Conservation (phyloP, 2,329 filamentous ascomycete species). For the Fusarium dimerum region DNA sequence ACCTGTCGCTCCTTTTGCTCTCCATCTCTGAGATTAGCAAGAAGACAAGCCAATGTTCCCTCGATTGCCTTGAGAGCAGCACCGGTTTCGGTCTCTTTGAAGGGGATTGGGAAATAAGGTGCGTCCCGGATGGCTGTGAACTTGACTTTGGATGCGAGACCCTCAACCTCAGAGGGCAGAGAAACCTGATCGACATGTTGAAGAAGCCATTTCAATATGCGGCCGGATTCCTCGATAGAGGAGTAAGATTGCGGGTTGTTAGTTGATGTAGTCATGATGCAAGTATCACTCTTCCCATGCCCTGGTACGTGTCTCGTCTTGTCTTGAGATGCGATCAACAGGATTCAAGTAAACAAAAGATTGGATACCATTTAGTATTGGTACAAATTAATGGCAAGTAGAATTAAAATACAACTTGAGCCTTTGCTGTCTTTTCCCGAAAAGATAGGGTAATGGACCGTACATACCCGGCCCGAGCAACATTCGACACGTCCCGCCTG, state of each 20-base stretch:
- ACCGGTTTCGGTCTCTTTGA: conserved; percentile 47
- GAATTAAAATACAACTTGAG: too few species aligned
- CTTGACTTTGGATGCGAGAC: conserved; percentile 26
- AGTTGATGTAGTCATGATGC: neutral
- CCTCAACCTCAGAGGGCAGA: conserved; percentile 31
- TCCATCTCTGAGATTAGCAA: conserved; percentile 31
- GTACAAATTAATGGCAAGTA: neutral
- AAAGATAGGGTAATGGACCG: neutral
- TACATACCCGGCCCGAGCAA: neutral
- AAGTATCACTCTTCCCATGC: neutral
- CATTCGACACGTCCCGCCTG: neutral
- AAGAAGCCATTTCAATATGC: conserved; percentile 22
- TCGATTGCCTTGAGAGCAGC: conserved; percentile 48
- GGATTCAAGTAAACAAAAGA: too few species aligned
- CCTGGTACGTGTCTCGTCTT: neutral
- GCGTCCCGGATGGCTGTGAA: conserved; percentile 38
- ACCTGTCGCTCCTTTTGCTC: conserved; percentile 20
- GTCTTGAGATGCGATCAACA: too few species aligned
- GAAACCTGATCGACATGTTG: conserved; percentile 29
- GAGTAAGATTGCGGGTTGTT: conserved; percentile 15
- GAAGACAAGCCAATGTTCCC: conserved; percentile 33
- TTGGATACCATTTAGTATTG: neutral
- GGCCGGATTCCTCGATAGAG: conserved; percentile 18
- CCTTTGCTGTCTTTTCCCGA: too few species aligned
- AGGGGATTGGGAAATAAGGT: conserved; percentile 48